These are phyloP conservation scores for Xylaria hypoxylon DNA, from an alignment of 2,329 filamentous ascomycete species.

Conservation along the genomic window DNA sequence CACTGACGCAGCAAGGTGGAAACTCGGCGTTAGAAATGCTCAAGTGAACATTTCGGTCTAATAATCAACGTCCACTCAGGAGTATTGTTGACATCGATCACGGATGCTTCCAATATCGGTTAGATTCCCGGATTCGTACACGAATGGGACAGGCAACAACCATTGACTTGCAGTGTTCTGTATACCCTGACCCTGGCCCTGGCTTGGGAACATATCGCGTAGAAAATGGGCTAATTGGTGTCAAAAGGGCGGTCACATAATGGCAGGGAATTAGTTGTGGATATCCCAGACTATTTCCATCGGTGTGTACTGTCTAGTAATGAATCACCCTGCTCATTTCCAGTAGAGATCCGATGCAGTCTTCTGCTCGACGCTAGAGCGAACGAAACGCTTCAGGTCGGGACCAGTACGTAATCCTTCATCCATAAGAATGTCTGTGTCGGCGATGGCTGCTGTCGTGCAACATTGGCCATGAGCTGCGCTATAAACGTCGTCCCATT, in stretches of 20 bases:
- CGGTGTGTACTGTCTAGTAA: not conserved
- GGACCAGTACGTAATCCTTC: constrained; percentile 60
- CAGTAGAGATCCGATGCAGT: constrained; percentile 61
- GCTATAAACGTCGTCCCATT: constrained; percentile 79
- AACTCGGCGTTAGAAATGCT: constrained; percentile 7
- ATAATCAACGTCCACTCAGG: not conserved
- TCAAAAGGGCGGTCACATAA: constrained; percentile 9
- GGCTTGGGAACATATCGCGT: not conserved
- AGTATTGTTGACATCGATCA: constrained; percentile 10
- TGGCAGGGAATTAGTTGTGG: constrained; percentile 8
- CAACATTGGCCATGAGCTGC: constrained; percentile 75
- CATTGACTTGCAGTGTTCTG: not conserved
- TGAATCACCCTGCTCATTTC: constrained; percentile 56
- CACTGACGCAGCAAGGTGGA: constrained; percentile 19
- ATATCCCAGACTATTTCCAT: constrained; percentile 3
- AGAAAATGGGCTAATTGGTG: not conserved
- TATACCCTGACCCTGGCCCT: not conserved
- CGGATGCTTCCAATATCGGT: constrained; percentile 4
- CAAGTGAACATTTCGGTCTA: not conserved
- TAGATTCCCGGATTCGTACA: constrained; percentile 7
- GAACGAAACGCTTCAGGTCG: constrained; percentile 69
- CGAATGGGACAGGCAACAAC: not conserved
- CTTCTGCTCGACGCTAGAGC: constrained; percentile 67
- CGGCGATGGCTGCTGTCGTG: constrained; percentile 52
- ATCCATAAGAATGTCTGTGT: constrained; percentile 58